Evolutionary conservation across 2,329 filamentous ascomycete species (phyloP).

Genomic region (Ciborinia camelliae): DNA sequence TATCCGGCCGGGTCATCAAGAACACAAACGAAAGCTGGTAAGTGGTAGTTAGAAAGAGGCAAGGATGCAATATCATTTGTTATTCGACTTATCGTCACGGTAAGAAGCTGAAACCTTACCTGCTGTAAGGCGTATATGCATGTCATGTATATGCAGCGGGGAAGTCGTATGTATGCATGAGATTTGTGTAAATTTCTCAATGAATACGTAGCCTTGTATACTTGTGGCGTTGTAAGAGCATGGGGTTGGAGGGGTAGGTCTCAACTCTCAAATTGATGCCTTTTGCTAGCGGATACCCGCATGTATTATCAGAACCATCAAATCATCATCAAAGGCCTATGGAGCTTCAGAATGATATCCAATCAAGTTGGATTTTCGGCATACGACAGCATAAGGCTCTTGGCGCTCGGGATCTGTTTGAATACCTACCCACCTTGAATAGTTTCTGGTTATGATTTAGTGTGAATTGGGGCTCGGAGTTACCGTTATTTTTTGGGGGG

Average conservation of each 20-base stretch:
- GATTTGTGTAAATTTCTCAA: not conserved
- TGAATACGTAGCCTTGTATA: not conserved
- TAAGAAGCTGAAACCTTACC: conserved; percentile 9
- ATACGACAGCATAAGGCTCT: not conserved
- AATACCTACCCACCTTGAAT: not conserved
- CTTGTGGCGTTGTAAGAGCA: not conserved
- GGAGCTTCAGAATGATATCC: not conserved
- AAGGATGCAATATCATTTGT: not conserved
- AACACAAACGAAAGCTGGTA: not conserved
- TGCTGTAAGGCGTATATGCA: not conserved
- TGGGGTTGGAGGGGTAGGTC: not conserved
- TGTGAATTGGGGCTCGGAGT: not conserved
- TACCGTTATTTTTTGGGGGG: not conserved
- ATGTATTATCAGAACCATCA: not conserved
- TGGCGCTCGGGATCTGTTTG: not conserved
- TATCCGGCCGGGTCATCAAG: not conserved
- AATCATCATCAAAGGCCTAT: not conserved
- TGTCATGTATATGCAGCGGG: not conserved
- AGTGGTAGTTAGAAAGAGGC: too few relatives aligned
- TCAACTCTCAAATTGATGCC: too few relatives aligned
- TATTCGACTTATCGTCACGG: not conserved
- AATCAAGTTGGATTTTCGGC: not conserved
- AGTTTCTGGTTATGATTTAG: not conserved
- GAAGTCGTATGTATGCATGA: not conserved
- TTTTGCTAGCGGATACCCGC: not conserved